Percentiles rank a stretch among this genome's conserved stretches.
These are phyloP conservation scores for Mucor saturninus DNA, from an alignment of 371 early-diverging fungal species.

Conservation along the genomic window DNA sequence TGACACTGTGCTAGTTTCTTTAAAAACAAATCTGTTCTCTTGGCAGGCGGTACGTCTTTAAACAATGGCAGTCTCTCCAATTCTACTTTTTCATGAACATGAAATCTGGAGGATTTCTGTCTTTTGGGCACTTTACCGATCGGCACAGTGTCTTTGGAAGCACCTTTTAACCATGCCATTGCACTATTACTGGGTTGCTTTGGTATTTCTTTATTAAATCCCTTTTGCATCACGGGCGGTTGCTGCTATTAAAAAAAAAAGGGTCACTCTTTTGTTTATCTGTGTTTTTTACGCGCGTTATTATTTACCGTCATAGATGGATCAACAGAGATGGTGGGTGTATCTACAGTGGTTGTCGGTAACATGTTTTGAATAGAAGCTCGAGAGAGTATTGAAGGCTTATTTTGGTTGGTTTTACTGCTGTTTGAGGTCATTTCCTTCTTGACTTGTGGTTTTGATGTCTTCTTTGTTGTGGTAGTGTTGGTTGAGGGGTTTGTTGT, in stretches of 20 bases:
- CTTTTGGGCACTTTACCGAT: slow-evolving; percentile 82
- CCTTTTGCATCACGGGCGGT: not conserved
- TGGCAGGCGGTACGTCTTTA: slow-evolving; percentile 71
- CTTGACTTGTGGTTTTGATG: not conserved
- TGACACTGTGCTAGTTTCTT: slow-evolving; percentile 89
- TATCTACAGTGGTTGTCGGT: slow-evolving; percentile 18
- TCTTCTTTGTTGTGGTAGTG: not conserved
- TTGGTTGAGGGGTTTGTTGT: slow-evolving; percentile 1
- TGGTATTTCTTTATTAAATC: slow-evolving; percentile 1
- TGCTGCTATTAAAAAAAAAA: not conserved
- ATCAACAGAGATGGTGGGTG: slow-evolving; percentile 12
- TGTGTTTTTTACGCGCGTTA: not conserved
- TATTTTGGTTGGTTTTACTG: not conserved
- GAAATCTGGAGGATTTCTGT: slow-evolving; percentile 86
- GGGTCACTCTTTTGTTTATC: not conserved
- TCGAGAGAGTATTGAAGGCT: slow-evolving; percentile 28
- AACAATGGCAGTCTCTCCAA: slow-evolving; percentile 77
- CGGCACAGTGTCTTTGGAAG: slow-evolving; percentile 81
- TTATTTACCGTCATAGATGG: not conserved
- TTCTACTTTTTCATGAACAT: slow-evolving; percentile 75
- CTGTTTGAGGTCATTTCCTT: not conserved
- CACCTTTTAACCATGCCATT: slow-evolving; percentile 72
- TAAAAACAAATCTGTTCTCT: slow-evolving; percentile 81
- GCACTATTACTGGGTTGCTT: slow-evolving; percentile 65
- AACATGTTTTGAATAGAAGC: slow-evolving; percentile 27